phyloP scores from a whole-genome alignment of 306 rosid species.

The Quercus cerris region DNA sequence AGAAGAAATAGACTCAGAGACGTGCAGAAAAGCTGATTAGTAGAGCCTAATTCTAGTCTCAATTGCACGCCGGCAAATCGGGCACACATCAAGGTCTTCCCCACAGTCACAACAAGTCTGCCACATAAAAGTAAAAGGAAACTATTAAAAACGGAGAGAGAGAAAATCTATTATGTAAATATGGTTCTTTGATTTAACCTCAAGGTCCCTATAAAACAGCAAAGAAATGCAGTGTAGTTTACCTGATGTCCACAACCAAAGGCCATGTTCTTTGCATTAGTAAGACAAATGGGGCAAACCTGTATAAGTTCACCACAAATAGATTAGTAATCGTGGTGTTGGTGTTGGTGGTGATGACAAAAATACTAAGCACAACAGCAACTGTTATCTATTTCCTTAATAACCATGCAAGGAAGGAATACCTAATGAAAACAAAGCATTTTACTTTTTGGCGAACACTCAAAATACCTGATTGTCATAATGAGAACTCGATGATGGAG shows the following conservation, averaged over 20 bases:
- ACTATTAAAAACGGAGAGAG: not conserved
- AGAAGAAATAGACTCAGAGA: not conserved
- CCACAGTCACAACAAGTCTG: slow-evolving; percentile 89
- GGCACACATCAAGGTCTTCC: slow-evolving; percentile 63
- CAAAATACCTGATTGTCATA: slow-evolving; percentile 65
- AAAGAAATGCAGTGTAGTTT: slow-evolving; percentile 12
- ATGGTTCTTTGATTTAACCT: not conserved
- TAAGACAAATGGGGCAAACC: slow-evolving; percentile 78
- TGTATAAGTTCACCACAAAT: slow-evolving; percentile 24
- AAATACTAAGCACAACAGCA: not conserved
- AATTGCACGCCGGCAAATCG: slow-evolving; percentile 70
- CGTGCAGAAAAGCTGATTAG: slow-evolving; percentile 18
- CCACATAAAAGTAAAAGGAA: slow-evolving; percentile 9
- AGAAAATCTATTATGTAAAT: not conserved
- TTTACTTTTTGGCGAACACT: slow-evolving; percentile 12
- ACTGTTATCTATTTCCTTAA: not conserved
- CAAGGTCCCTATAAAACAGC: slow-evolving; percentile 11
- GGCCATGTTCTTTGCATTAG: slow-evolving; percentile 72
- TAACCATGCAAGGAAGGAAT: not conserved
- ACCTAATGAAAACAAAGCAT: not conserved
- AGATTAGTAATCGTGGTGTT: not conserved
- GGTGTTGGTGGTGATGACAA: not conserved
- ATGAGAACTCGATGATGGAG: slow-evolving; percentile 35
- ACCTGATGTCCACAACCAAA: slow-evolving; percentile 97
- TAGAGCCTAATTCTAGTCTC: slow-evolving; percentile 69